Evolutionary conservation across 2,329 filamentous ascomycete genomes (phyloP).

Genomic region (Apiospora kogelbergensis): DNA sequence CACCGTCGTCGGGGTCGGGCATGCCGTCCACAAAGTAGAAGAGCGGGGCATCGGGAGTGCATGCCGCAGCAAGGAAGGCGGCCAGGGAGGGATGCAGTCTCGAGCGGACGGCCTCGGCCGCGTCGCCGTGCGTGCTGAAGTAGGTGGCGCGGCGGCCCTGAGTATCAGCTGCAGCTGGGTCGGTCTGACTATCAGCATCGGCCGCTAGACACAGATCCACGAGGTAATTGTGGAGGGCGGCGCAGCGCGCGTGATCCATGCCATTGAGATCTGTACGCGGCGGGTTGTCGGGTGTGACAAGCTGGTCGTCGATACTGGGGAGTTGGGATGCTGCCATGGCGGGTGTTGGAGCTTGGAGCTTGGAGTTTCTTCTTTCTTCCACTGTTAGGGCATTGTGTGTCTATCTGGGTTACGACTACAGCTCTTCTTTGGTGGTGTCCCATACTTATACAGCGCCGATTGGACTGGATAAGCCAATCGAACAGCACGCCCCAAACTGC

Average conservation of each 20-base stretch:
- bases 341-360: background rate
- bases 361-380: background rate
- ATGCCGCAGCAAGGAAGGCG: slow-evolving; percentile 24
- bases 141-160: slow-evolving; percentile 18
- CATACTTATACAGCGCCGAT: too few relatives aligned
- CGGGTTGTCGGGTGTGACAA: slow-evolving; percentile 29
- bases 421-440: too few relatives aligned
- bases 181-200: slow-evolving; percentile 18
- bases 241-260: slow-evolving; percentile 28
- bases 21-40: slow-evolving; percentile 25
- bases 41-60: slow-evolving; percentile 19
- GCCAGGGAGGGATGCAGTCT: slow-evolving; percentile 26
- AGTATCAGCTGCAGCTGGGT: slow-evolving; percentile 18
- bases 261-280: slow-evolving; percentile 22
- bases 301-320: slow-evolving; percentile 18
- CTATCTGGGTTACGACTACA: too few relatives aligned
- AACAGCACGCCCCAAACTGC: too few relatives aligned
- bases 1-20: background rate
- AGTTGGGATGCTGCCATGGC: slow-evolving; percentile 4
- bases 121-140: slow-evolving; percentile 21
- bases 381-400: background rate
- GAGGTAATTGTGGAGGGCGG: slow-evolving; percentile 32
- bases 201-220: slow-evolving; percentile 26
- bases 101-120: slow-evolving; percentile 23
- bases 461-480: too few relatives aligned